Conservation (phyloP, 2,329 filamentous ascomycete species). For the Aureobasidium namibiae region DNA sequence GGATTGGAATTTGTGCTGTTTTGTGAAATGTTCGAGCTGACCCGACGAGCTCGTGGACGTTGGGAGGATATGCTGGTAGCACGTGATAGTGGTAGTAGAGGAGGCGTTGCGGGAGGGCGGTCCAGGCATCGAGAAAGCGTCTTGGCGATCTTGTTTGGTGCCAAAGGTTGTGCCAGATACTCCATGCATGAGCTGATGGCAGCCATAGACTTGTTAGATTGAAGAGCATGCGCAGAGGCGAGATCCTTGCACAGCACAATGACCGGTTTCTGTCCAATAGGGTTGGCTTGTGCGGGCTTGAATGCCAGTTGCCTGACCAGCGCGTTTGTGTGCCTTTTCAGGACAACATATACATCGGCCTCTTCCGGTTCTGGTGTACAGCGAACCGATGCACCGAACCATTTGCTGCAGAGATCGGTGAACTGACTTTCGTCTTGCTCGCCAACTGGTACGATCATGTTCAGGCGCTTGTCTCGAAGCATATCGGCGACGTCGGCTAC, state of each 20-base stretch:
- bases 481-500: background rate
- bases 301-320: background rate
- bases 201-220: background rate
- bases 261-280: background rate
- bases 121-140: slow-evolving; percentile 19
- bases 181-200: background rate
- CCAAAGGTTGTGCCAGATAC: slow-evolving; percentile 10
- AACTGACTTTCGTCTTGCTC: background rate
- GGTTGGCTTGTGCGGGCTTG: background rate
- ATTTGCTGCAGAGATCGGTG: background rate
- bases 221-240: slow-evolving; percentile 6
- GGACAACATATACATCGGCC: background rate
- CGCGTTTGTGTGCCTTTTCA: background rate
- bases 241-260: slow-evolving; percentile 5
- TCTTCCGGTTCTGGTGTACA: background rate
- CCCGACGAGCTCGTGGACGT: background rate
- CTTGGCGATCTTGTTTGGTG: slow-evolving; percentile 10
- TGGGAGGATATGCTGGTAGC: background rate
- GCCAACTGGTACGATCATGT: background rate
- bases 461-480: background rate
- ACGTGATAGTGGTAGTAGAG: background rate
- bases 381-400: background rate
- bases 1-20: background rate
- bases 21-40: background rate
- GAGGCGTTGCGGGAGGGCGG: background rate